Conservation (phyloP, 768 basidiomycete genomes). For the Exidia glandulosa region DNA sequence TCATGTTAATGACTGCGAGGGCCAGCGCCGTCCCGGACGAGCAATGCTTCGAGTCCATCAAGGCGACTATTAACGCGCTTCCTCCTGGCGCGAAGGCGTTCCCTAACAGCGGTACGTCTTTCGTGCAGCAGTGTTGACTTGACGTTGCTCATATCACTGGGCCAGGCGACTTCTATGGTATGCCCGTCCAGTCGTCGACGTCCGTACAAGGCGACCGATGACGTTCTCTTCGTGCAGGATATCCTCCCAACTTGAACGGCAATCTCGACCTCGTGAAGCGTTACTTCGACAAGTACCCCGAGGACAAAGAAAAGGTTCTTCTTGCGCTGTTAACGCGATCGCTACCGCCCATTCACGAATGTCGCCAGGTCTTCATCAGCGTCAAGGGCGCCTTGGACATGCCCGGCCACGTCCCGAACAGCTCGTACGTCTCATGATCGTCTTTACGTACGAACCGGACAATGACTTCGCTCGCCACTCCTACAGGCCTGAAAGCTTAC, state of each 20-base stretch:
- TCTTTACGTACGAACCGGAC: not conserved
- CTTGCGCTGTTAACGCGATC: not conserved
- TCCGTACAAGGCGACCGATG: too few relatives aligned
- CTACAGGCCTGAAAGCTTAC: slow-evolving; percentile 1
- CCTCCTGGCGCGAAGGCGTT: slow-evolving; percentile 36
- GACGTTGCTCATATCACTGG: not conserved
- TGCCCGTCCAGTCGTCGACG: too few relatives aligned
- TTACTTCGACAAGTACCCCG: slow-evolving; percentile 25
- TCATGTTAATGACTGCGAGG: too few relatives aligned
- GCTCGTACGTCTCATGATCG: not conserved
- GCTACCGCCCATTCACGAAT: slow-evolving; percentile 8
- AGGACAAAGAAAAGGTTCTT: not conserved
- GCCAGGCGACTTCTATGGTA: too few relatives aligned
- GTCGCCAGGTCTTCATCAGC: slow-evolving; percentile 23
- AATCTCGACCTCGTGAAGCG: slow-evolving; percentile 39
- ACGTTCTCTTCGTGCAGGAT: too few relatives aligned
- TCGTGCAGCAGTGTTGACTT: too few relatives aligned
- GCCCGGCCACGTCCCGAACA: not conserved
- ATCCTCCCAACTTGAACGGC: too few relatives aligned
- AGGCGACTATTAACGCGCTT: slow-evolving; percentile 33
- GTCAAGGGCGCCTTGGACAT: slow-evolving; percentile 6
- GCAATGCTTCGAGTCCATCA: slow-evolving; percentile 51
- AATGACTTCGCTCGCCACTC: not conserved
- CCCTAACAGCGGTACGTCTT: slow-evolving; percentile 35
- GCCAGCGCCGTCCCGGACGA: slow-evolving; percentile 40